Base-by-base conservation (phyloP, 495 filamentous ascomycete species). In the Aspergillus wentii region DNA sequence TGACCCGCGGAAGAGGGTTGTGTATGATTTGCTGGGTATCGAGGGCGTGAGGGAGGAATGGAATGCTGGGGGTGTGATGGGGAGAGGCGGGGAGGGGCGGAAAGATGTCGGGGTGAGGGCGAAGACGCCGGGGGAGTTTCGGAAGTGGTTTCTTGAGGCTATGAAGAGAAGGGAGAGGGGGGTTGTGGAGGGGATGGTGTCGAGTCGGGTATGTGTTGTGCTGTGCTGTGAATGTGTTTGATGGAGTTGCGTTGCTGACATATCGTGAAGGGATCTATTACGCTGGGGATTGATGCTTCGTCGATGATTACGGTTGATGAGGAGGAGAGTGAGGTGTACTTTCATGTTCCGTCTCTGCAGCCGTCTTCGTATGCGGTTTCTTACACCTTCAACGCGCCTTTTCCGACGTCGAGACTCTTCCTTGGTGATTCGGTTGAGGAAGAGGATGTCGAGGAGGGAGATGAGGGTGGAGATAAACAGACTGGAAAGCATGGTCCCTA, bases 21-120 rank as follows among this genome's bases (percentile, higher is more conserved):
- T 76, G 2, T 82, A 80, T 53, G 76, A 82, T 62, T 32, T 62
- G 10, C 35, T 67, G 6, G 72, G 74, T 3, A 49, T 48, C 5
- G 67, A 71, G 35, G 74, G 66, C 8, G 61, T 77, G 4, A 42
- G 58, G 29, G 51, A 48, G 22, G 63, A 74, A 54, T 74, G 66
- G 66, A 46, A 52, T 10, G 26, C 15, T n/a, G 26, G 21, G 2
- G 66, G 66, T 17, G 30, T 39, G 11, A 65, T 69, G 66, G 63
- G 58, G n/a, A 17, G 15, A 15, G 45, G 43, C 7, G 57, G 57
- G 17, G 58, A 58, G 35, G 58, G 45, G 18, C 41, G 59, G 37
- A 44, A 29, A 11, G 37, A 64, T 23, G 39, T 75, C 1, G 72
- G 72, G 13, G 57, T 70, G 0, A 63, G 57, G 48, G 47, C 67